Conservation (phyloP, 2,329 filamentous ascomycete species). For the Xylariomycetidae sp. region DNA sequence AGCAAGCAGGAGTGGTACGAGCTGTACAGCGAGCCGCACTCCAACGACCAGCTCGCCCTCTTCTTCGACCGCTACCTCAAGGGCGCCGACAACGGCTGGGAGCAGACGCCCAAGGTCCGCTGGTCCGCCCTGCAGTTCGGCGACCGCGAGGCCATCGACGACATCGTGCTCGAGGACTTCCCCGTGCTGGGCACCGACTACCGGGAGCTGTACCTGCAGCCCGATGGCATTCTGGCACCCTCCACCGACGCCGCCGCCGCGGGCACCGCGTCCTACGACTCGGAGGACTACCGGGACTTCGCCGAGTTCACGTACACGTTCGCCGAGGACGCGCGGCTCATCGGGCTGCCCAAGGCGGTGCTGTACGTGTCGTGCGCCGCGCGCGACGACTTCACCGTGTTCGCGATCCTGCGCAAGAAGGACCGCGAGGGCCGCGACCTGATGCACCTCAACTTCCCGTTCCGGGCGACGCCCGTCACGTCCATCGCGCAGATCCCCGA, state of each 20-base stretch:
- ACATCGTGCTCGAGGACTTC: slow-evolving; percentile 29
- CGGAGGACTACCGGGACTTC: slow-evolving; percentile 20
- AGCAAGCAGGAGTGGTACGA: slow-evolving; percentile 42
- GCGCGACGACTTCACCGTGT: slow-evolving; percentile 40
- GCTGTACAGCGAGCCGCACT: slow-evolving; percentile 30
- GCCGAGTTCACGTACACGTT: slow-evolving; percentile 36
- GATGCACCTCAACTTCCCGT: slow-evolving; percentile 39
- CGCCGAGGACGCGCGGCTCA: slow-evolving; percentile 30
- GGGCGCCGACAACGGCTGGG: slow-evolving; percentile 39
- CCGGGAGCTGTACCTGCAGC: slow-evolving; percentile 25
- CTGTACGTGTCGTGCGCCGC: slow-evolving; percentile 40
- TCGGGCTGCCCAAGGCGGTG: slow-evolving; percentile 42
- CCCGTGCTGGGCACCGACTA: slow-evolving; percentile 30
- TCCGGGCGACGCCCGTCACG: slow-evolving; percentile 19
- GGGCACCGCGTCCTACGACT: slow-evolving; percentile 25
- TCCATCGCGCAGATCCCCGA: slow-evolving; percentile 23
- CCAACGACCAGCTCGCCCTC: slow-evolving; percentile 30
- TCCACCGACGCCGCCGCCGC: neutral
- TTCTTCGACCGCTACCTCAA: slow-evolving; percentile 45
- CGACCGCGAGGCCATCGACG: slow-evolving; percentile 25
- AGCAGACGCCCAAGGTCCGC: slow-evolving; percentile 40
- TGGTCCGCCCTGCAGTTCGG: slow-evolving; percentile 35
- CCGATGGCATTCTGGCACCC: slow-evolving; percentile 6
- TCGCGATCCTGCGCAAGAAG: slow-evolving; percentile 38
- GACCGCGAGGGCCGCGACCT: slow-evolving; percentile 36